These are phyloP conservation scores for Colletotrichum lindemuthianum DNA, from an alignment of 2,329 filamentous ascomycete species.

Conservation along the genomic window DNA sequence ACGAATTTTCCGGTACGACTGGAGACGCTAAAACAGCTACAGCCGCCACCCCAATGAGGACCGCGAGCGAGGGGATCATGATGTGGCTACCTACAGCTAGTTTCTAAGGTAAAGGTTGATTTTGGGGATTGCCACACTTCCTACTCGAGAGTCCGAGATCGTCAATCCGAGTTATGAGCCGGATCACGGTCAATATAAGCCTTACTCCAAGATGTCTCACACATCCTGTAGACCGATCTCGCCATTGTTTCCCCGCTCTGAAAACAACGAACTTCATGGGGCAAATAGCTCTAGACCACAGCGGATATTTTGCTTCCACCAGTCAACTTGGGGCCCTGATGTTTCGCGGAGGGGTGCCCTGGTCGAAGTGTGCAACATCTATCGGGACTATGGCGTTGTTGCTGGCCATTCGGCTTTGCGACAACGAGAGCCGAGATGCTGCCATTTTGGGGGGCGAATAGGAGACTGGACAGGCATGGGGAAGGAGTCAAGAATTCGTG, in stretches of 20 bases:
- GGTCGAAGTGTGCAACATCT: no score
- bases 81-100: background rate
- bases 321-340: no score
- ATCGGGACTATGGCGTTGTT: no score
- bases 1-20: background rate
- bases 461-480: no score
- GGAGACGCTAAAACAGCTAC: background rate
- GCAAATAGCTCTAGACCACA: no score
- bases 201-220: background rate
- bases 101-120: background rate
- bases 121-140: background rate
- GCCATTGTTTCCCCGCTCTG: constrained; percentile 3
- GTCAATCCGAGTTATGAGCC: accelerated
- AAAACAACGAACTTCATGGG: background rate
- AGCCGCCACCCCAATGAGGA: background rate
- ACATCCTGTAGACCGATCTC: background rate
- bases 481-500: no score
- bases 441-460: no score
- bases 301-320: no score
- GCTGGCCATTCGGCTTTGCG: no score
- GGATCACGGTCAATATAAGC: background rate
- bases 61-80: background rate
- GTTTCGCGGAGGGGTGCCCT: no score
- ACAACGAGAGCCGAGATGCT: no score
- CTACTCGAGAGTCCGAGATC: background rate